These are phyloP conservation scores for Salix brachista DNA, from an alignment of 345 rosid genomes.

Conservation along the genomic window DNA sequence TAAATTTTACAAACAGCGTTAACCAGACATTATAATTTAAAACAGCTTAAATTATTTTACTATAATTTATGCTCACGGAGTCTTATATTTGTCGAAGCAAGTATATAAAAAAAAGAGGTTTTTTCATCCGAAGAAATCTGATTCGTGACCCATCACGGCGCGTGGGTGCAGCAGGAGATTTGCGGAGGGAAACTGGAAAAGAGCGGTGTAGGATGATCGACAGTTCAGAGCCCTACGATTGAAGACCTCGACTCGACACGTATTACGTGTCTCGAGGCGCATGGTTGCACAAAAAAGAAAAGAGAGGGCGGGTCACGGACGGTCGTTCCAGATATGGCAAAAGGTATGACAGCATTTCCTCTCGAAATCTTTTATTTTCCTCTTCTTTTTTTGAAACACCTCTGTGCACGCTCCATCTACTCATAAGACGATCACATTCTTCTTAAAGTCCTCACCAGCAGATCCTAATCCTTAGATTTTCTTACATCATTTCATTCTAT, in stretches of 20 bases:
- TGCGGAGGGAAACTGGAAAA: background rate
- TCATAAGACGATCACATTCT: background rate
- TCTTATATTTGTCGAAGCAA: too few species aligned
- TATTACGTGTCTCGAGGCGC: conserved; percentile 11
- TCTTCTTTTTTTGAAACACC: background rate
- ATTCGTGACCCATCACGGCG: background rate
- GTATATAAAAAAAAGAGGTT: too few species aligned
- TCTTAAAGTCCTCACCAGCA: conserved; percentile 1
- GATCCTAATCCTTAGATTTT: background rate
- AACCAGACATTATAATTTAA: too few species aligned
- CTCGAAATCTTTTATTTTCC: background rate
- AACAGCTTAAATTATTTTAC: too few species aligned
- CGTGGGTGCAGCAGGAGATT: background rate
- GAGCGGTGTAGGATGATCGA: background rate
- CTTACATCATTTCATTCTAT: background rate
- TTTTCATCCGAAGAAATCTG: background rate
- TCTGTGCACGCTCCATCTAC: background rate
- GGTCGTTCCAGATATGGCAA: conserved; percentile 7
- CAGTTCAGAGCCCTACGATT: background rate
- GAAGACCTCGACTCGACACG: background rate
- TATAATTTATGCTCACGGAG: too few species aligned
- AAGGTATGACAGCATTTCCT: background rate
- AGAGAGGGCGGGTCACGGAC: conserved; percentile 7
- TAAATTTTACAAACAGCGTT: too few species aligned
- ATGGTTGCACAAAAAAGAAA: background rate